Percentiles rank a stretch among this genome's conserved stretches.
These are phyloP conservation scores for Sedum album DNA, from an alignment of 164 flowering plant genomes.

Conservation along the genomic window DNA sequence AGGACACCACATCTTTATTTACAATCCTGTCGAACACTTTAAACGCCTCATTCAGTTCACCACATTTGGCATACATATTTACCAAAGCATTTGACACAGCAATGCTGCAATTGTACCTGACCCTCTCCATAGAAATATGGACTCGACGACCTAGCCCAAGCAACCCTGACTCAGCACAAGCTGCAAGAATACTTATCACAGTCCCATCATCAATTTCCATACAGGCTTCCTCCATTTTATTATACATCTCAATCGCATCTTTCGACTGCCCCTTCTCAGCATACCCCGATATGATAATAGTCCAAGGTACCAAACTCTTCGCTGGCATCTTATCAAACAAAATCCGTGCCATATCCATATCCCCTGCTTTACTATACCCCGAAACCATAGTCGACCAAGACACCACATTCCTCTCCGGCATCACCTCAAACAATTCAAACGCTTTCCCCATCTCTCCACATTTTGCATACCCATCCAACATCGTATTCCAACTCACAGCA, in stretches of 20 bases:
- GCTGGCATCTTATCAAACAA: slow-evolving; percentile 73
- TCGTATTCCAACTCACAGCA: slow-evolving; percentile 70
- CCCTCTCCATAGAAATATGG: slow-evolving; percentile 33
- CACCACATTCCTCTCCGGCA: slow-evolving; percentile 67
- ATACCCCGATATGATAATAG: slow-evolving; percentile 67
- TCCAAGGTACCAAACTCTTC: slow-evolving; percentile 71
- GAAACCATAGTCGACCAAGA: slow-evolving; percentile 80
- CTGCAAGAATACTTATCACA: slow-evolving; percentile 53
- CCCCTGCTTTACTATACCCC: slow-evolving; percentile 57
- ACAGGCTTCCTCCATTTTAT: slow-evolving; percentile 29
- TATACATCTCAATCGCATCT: slow-evolving; percentile 48
- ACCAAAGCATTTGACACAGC: slow-evolving; percentile 56
- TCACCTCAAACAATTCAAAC: slow-evolving; percentile 52
- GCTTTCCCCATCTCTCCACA: slow-evolving; percentile 56
- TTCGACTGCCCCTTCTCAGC: slow-evolving; percentile 59
- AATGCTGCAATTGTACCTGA: slow-evolving; percentile 20
- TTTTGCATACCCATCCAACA: slow-evolving; percentile 69
- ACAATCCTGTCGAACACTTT: slow-evolving; percentile 36
- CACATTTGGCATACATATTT: slow-evolving; percentile 91
- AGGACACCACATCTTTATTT: slow-evolving; percentile 57
- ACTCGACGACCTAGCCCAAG: slow-evolving; percentile 56
- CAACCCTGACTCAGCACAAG: slow-evolving; percentile 79
- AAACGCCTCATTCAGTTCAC: slow-evolving; percentile 41
- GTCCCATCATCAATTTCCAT: slow-evolving; percentile 48
- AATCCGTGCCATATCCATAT: slow-evolving; percentile 66